phyloP scores from a whole-genome alignment of 306 rosid species.

The Vachellia pachyceras region DNA sequence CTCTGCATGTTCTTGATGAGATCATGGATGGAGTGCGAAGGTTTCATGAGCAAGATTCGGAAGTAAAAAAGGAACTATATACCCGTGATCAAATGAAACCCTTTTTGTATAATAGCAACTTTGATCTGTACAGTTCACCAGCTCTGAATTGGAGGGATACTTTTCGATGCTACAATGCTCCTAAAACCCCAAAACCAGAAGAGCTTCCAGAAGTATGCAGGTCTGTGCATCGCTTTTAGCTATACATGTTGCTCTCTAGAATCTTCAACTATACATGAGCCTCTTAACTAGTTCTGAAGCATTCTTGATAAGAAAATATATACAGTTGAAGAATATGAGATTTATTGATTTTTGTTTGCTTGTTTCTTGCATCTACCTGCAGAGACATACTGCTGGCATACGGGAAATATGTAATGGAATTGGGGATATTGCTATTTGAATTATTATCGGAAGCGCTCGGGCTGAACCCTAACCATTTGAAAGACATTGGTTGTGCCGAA shows the following conservation, averaged over 20 bases:
- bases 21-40: conserved; percentile 41
- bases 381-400: conserved; percentile 47
- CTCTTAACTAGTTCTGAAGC: background rate
- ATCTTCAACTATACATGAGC: too few relatives aligned
- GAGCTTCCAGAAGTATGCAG: conserved; percentile 40
- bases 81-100: conserved; percentile 19
- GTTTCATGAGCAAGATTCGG: conserved; percentile 33
- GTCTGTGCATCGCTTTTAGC: conserved; percentile 15
- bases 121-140: conserved; percentile 46
- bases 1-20: conserved; percentile 48
- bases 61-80: conserved; percentile 18
- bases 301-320: too few relatives aligned
- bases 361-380: background rate
- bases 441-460: conserved; percentile 47
- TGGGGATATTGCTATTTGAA: conserved; percentile 31
- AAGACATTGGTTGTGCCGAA: conserved; percentile 36
- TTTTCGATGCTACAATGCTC: conserved; percentile 25
- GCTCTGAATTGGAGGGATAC: conserved; percentile 47
- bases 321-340: background rate
- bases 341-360: background rate
- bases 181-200: conserved; percentile 35
- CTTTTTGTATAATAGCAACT: conserved; percentile 42
- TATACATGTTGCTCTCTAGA: too few relatives aligned
- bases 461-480: conserved; percentile 33
- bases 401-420: conserved; percentile 34